These are phyloP conservation scores for Aquilaria agallochum DNA, from an alignment of 441 rosid species.

Conservation along the genomic window DNA sequence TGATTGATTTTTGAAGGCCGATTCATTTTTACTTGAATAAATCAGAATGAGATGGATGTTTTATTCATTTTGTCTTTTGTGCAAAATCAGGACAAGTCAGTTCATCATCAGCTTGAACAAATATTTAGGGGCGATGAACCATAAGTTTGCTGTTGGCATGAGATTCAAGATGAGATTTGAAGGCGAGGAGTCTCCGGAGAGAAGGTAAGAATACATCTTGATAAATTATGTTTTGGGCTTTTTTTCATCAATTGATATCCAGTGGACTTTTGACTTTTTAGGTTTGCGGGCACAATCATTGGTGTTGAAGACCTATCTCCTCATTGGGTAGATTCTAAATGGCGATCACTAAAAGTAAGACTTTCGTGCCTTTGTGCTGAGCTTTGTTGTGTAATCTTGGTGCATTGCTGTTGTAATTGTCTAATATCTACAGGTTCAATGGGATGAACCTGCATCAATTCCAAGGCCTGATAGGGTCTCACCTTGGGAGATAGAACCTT, in stretches of 20 bases:
- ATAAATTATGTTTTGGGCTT: background rate
- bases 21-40: no score
- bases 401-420: conserved; percentile 4
- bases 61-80: conserved; percentile 4
- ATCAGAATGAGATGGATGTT: background rate
- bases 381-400: conserved; percentile 3
- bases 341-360: conserved; percentile 60
- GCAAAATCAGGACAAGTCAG: conserved; percentile 57
- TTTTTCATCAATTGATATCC: background rate
- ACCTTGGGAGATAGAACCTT: conserved; percentile 68
- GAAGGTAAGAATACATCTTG: conserved; percentile 37
- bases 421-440: conserved; percentile 40
- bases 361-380: background rate
- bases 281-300: conserved; percentile 65
- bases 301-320: conserved; percentile 58
- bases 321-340: conserved; percentile 59
- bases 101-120: conserved; percentile 66
- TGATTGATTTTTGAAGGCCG: no score
- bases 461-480: conserved; percentile 59
- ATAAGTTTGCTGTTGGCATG: conserved; percentile 53
- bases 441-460: conserved; percentile 69
- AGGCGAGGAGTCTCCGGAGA: conserved; percentile 69
- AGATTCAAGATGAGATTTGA: conserved; percentile 70
- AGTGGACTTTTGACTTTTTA: conserved; percentile 17
- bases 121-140: conserved; percentile 50